These are phyloP conservation scores for Penicillium robsamsonii DNA, from an alignment of 495 filamentous ascomycete genomes.

Conservation along the genomic window DNA sequence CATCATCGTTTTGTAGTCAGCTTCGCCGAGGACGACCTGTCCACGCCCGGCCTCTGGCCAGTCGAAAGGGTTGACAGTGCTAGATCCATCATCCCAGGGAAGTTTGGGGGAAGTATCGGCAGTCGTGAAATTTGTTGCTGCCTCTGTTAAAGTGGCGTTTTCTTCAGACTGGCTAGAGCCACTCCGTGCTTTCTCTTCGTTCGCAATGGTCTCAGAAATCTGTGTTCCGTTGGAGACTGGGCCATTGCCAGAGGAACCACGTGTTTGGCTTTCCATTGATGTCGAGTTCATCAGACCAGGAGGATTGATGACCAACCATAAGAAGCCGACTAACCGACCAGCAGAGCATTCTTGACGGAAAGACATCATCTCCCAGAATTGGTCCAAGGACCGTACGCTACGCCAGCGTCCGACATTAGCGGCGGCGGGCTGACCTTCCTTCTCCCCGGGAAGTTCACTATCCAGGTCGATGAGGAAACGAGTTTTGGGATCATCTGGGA, in stretches of 20 bases:
- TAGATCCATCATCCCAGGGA: constrained; percentile 31
- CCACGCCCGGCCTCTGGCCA: constrained; percentile 70
- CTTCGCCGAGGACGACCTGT: constrained; percentile 64
- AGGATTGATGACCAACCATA: constrained; percentile 83
- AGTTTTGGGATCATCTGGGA: constrained; percentile 95
- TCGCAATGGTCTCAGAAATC: constrained; percentile 3
- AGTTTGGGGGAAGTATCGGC: constrained; percentile 5
- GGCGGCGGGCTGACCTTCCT: constrained; percentile 31
- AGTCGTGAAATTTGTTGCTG: neutral
- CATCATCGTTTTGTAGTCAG: constrained; percentile 71
- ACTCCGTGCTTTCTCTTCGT: neutral
- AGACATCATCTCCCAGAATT: constrained; percentile 99
- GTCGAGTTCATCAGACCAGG: constrained; percentile 39
- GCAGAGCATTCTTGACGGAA: constrained; percentile 94
- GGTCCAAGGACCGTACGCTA: constrained; percentile 74
- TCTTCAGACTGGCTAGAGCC: constrained; percentile 4
- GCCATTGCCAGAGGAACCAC: constrained; percentile 5
- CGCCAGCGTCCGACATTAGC: constrained; percentile 66
- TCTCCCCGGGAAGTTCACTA: constrained; percentile 59
- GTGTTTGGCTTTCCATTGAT: constrained; percentile 36
- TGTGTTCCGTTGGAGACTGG: constrained; percentile 13
- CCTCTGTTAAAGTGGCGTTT: neutral
- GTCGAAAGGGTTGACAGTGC: constrained; percentile 54
- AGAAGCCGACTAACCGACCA: constrained; percentile 85
- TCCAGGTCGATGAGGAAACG: constrained; percentile 88